Evolutionary conservation across 2,329 filamentous ascomycete species (phyloP).

Genomic region (Penicillium sp.): DNA sequence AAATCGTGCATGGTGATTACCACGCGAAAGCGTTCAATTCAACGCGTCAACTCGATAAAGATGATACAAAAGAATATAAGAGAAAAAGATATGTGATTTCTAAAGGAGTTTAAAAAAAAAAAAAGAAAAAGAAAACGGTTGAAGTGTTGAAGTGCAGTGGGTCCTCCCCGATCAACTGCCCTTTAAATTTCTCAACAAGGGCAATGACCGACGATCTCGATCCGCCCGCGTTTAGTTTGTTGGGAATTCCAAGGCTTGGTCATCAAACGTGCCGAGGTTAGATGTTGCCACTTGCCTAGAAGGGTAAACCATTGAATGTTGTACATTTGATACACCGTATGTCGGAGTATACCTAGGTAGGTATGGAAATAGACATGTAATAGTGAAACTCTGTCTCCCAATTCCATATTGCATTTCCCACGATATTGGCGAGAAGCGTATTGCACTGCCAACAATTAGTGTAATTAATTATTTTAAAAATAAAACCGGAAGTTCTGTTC

Average conservation of each 20-base stretch:
- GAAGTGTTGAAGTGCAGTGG: slow-evolving; percentile 2
- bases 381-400: background rate
- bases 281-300: background rate
- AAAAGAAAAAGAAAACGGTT: slow-evolving; percentile 1
- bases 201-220: slow-evolving; percentile 11
- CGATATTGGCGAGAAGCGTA: background rate
- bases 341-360: too few species aligned
- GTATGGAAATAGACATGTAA: too few species aligned
- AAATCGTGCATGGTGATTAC: slow-evolving; percentile 33
- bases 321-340: too few species aligned
- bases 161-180: slow-evolving; percentile 19
- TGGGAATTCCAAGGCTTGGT: slow-evolving; percentile 20
- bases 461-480: background rate
- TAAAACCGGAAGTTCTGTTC: too few species aligned
- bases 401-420: background rate
- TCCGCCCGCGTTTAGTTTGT: slow-evolving; percentile 23
- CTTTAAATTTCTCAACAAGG: slow-evolving; percentile 12
- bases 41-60: background rate
- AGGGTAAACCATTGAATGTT: too few species aligned
- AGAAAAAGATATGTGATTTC: background rate
- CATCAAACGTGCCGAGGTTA: background rate
- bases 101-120: background rate
- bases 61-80: background rate
- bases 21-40: background rate
- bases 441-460: background rate